Conservation (phyloP, 345 rosid species). For the Rhodamnia rubescens region DNA sequence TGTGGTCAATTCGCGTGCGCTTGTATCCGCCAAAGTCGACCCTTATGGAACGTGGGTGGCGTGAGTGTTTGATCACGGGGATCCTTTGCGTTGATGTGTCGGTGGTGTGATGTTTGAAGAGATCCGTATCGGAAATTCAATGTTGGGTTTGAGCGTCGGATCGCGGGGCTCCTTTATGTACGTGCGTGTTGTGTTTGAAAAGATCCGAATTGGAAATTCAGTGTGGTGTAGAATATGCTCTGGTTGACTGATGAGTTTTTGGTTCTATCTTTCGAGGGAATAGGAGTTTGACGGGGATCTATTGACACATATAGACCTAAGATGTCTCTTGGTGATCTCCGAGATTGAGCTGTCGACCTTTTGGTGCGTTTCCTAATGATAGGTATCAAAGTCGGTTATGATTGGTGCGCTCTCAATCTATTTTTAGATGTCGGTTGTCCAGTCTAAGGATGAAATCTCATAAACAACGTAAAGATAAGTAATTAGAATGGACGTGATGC, state of each 20-base stretch:
- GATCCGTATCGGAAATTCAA: not conserved
- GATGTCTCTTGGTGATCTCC: too few relatives aligned
- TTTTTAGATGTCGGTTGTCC: not conserved
- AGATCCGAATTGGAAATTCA: not conserved
- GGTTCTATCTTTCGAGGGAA: too few relatives aligned
- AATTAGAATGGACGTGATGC: not conserved
- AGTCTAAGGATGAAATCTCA: not conserved
- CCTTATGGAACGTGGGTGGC: too few relatives aligned
- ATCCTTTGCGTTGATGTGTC: too few relatives aligned
- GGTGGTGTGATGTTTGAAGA: not conserved
- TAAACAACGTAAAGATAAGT: not conserved
- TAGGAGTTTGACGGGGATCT: too few relatives aligned
- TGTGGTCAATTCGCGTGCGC: not conserved
- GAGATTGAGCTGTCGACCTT: not conserved
- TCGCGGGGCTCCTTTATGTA: too few relatives aligned
- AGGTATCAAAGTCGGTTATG: not conserved
- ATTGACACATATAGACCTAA: too few relatives aligned
- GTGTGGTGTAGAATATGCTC: accelerated
- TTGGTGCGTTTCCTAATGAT: not conserved
- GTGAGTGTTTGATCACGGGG: not conserved
- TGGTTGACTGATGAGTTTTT: not conserved
- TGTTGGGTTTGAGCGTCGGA: too few relatives aligned
- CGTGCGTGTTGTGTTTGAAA: not conserved
- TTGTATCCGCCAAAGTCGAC: too few relatives aligned
- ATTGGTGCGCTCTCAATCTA: not conserved